Conservation (phyloP, 169 alveolate genomes). For the Cryptosporidium ubiquitum region DNA sequence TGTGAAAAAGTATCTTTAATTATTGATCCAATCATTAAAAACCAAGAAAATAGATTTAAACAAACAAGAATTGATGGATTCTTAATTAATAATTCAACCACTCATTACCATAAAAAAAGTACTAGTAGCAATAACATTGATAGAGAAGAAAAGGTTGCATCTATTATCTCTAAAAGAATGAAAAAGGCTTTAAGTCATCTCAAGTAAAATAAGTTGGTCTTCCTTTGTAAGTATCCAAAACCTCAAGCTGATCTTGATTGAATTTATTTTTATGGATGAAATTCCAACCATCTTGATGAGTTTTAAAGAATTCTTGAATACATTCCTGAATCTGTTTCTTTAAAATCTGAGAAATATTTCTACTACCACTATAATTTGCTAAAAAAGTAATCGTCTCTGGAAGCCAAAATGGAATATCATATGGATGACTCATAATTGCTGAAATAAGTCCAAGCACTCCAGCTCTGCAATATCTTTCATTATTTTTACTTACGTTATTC, state of each 20-base stretch:
- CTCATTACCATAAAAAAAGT: too few relatives aligned
- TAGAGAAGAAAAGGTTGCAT: slow-evolving; percentile 31
- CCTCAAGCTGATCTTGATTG: slow-evolving; percentile 80
- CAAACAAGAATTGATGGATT: slow-evolving; percentile 45
- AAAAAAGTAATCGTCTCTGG: slow-evolving; percentile 81
- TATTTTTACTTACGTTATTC: background rate
- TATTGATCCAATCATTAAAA: slow-evolving; percentile 28
- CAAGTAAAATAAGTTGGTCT: slow-evolving; percentile 82
- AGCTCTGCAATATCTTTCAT: background rate
- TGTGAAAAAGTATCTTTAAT: slow-evolving; percentile 25
- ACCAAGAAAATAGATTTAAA: background rate
- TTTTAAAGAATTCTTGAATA: slow-evolving; percentile 82
- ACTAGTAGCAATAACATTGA: background rate
- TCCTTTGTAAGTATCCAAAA: slow-evolving; percentile 83
- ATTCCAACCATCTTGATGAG: slow-evolving; percentile 86
- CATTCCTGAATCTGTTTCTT: slow-evolving; percentile 82
- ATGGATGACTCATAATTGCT: slow-evolving; percentile 75
- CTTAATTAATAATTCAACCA: background rate
- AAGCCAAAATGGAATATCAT: slow-evolving; percentile 83
- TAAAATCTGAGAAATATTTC: slow-evolving; percentile 53
- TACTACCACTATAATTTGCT: slow-evolving; percentile 76
- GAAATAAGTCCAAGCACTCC: slow-evolving; percentile 55
- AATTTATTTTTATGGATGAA: slow-evolving; percentile 77
- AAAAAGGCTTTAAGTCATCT: slow-evolving; percentile 35
- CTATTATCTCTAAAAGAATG: slow-evolving; percentile 65